Base-by-base conservation (phyloP, 2,329 filamentous ascomycete genomes). In the Didymella pomorum region DNA sequence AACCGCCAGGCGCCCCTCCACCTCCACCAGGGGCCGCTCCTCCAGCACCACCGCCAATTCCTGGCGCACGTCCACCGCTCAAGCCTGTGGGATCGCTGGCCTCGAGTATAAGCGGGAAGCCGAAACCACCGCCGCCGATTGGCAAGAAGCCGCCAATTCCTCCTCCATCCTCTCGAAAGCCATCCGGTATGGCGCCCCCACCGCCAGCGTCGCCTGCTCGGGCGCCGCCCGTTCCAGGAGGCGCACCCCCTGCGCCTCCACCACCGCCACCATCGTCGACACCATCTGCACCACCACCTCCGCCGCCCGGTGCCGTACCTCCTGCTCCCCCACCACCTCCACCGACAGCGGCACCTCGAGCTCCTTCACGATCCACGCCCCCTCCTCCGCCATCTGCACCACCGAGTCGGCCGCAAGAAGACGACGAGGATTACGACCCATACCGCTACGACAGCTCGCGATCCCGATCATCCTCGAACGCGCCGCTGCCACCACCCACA, bases 81-180 rank as follows among this genome's bases (percentile, higher is more conserved):
- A 78, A 87, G 33, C 87, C 87, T 2, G 80, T 82, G 18, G 79
- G 86, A 20, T 89, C 89, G 16, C 83, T 86, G 20, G 79, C 82
- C 23, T 88, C 87, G 33, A 80, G 83, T 66, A 80, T 83, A 60
- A 86, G 86, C 4, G 79, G 80, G 54, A 84, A 85, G 66, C 89
- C 88, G 9, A 83, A 81, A 54, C 92, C 92, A 33, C 92, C 92
- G 28, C 91, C 91, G 12, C 89, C 89, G 6, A 84, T 91, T 67
- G 90, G 89, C 59, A 93, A 92, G 81, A 93, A 93, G 69, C 82
- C 83, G 39, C 85, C 85, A 5, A 83, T 86, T 20, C 85, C 85
- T 42, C 85, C 86, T 42, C 81, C 84, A 10, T 73, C 81, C 21
- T 80, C 81, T 39, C 81, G 86, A 64, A 89, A 88, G 70, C 83